A percentile compares a stretch with the other conserved stretches of the same genome.
These are phyloP conservation scores for Geum urbanum DNA, from an alignment of 306 rosid species.

Conservation along the genomic window DNA sequence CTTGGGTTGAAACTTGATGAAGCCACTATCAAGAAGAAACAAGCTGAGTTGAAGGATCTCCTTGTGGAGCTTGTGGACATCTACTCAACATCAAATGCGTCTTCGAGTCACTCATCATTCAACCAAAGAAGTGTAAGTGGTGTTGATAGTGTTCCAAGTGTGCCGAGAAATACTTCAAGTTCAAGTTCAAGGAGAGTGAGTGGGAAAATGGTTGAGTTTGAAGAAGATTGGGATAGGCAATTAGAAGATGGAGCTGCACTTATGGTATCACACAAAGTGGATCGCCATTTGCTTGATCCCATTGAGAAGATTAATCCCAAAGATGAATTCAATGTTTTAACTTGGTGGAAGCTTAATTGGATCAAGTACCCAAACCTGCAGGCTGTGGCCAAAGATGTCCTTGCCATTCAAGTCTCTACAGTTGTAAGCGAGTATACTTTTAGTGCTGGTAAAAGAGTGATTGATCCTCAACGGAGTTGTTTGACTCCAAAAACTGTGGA, in stretches of 20 bases:
- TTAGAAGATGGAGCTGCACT: background rate
- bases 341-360: background rate
- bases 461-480: background rate
- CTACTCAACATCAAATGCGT: background rate
- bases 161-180: no score
- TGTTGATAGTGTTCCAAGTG: background rate
- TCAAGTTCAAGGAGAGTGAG: background rate
- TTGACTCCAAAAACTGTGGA: background rate
- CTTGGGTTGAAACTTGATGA: no score
- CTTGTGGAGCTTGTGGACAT: background rate
- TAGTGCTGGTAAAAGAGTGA: background rate
- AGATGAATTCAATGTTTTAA: background rate
- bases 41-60: background rate
- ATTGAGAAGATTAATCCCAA: background rate
- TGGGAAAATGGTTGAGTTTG: background rate
- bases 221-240: background rate
- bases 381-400: background rate
- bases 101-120: background rate
- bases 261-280: background rate
- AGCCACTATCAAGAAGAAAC: background rate
- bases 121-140: no score
- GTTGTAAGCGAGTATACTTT: background rate
- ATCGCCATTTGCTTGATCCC: background rate
- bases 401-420: background rate
- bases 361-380: background rate